Conservation (phyloP, 148 eudicot species). For the Amaranthus palmeri region DNA sequence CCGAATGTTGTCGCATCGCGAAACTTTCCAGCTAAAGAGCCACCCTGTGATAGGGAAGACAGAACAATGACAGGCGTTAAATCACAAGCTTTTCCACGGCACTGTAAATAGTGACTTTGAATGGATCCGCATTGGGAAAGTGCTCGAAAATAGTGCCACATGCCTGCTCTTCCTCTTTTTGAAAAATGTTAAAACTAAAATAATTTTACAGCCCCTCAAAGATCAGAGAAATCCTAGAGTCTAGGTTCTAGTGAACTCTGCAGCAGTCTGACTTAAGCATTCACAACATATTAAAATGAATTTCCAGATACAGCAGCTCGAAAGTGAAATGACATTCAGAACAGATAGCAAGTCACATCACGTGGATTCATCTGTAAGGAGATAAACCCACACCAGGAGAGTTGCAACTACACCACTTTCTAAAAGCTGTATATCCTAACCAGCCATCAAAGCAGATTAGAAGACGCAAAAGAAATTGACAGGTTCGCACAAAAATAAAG, state of each 20-base stretch:
- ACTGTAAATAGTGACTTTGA: background rate
- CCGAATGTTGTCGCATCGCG: conserved; percentile 83
- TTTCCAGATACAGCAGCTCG: background rate
- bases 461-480: background rate
- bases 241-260: background rate
- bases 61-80: background rate
- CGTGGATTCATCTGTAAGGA: background rate
- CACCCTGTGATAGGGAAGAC: conserved; percentile 49
- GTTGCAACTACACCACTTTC: background rate
- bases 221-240: background rate
- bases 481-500: conserved; percentile 58
- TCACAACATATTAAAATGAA: background rate
- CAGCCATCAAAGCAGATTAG: background rate
- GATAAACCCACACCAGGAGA: background rate
- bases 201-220: background rate
- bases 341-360: background rate
- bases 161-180: background rate
- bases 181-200: background rate
- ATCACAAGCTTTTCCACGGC: background rate
- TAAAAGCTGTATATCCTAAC: background rate
- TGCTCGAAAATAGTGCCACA: background rate
- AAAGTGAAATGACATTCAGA: background rate
- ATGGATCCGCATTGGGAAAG: background rate
- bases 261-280: background rate
- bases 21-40: conserved; percentile 66